phyloP scores from a whole-genome alignment of 331 rosid species.

The Quercus phellos region DNA sequence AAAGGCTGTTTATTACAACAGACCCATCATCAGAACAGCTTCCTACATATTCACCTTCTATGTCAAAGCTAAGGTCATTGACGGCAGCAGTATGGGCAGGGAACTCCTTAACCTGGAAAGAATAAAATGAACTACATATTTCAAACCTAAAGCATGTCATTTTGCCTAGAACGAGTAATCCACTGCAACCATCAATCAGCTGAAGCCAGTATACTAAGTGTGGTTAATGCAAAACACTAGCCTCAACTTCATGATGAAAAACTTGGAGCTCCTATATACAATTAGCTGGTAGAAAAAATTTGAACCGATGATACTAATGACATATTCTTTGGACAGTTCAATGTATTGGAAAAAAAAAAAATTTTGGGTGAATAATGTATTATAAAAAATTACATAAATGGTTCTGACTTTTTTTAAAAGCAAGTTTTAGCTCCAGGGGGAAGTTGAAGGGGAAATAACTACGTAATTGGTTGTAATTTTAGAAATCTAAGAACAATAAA shows the following conservation, averaged over 20 bases:
- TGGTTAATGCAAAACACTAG: neutral
- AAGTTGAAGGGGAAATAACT: neutral
- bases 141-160: constrained; percentile 1
- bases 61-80: constrained; percentile 87
- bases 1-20: constrained; percentile 75
- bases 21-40: constrained; percentile 96
- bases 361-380: no score
- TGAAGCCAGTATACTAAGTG: neutral
- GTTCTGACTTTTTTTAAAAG: no score
- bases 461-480: neutral
- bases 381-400: no score
- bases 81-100: constrained; percentile 76
- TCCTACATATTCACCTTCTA: constrained; percentile 87
- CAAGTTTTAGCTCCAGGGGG: no score
- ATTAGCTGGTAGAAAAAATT: neutral
- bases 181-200: constrained; percentile 12
- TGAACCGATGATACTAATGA: neutral
- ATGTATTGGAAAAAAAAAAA: no score
- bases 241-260: neutral
- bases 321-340: neutral
- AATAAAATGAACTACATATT: constrained; percentile 20
- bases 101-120: constrained; percentile 81
- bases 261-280: neutral
- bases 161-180: constrained; percentile 12
- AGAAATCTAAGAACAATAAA: neutral